Conservation (phyloP, 2,329 filamentous ascomycete species). For the Apiospora saccharicola region DNA sequence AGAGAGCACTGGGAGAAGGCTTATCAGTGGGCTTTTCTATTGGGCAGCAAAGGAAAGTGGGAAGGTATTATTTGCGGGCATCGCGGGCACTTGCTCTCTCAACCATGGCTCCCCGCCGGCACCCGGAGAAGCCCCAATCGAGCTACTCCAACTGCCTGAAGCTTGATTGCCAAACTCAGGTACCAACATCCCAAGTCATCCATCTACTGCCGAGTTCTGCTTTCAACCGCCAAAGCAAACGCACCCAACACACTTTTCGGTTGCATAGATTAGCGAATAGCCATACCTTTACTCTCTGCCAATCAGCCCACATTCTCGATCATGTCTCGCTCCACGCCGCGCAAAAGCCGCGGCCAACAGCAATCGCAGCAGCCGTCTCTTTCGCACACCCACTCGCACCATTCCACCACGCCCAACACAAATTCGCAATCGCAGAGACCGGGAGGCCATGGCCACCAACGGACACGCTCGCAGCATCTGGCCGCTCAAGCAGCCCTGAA, state of each 20-base stretch:
- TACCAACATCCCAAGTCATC: background rate
- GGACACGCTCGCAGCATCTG: conserved; percentile 39
- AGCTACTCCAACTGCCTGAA: conserved; percentile 1
- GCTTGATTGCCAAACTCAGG: background rate
- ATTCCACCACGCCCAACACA: conserved; percentile 27
- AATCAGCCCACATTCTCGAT: conserved; percentile 17
- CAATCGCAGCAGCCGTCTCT: conserved; percentile 31
- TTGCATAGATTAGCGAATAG: conserved; percentile 2
- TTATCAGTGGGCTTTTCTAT: background rate
- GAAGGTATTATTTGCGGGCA: background rate
- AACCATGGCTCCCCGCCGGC: background rate
- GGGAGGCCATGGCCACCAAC: conserved; percentile 43
- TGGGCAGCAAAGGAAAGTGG: background rate
- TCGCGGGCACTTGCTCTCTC: background rate
- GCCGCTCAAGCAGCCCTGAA: conserved; percentile 33
- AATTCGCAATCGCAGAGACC: conserved; percentile 22
- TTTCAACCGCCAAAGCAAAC: background rate
- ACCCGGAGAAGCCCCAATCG: background rate
- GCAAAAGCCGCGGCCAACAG: conserved; percentile 42
- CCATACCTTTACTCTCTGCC: background rate
- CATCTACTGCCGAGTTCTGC: background rate
- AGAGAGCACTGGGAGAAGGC: background rate
- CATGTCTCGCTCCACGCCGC: conserved; percentile 47
- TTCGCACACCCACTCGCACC: conserved; percentile 29
- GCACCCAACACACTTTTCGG: background rate